Base-by-base conservation (phyloP, 2,329 filamentous ascomycete genomes). In the Keithomyces neogunnii region DNA sequence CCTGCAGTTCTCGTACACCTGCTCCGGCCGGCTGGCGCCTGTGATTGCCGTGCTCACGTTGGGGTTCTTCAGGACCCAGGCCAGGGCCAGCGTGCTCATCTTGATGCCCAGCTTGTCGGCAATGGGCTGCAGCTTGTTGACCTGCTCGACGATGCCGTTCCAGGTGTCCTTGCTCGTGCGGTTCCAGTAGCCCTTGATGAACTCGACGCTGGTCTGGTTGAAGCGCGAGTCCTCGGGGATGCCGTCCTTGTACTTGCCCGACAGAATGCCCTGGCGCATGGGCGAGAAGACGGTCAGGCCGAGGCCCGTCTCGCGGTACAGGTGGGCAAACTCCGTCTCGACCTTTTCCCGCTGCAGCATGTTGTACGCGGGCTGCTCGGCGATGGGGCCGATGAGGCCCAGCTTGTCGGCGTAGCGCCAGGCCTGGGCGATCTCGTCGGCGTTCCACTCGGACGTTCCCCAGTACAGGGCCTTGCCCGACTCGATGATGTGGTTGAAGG, bases 401-500 rank as follows among this genome's bases (percentile, higher is more conserved):
- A 85, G 72, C 56, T 73, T 74, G 57, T 84, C 80, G 35, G 83
- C 80, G 54, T 80, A 73, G 11, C 78, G 71, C 71, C 78, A 81
- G 0, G 84, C 83, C 52, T 80, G 74, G 5, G 77, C 75, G 61
- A 86, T 85, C 69, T 86, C 82, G 53, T 78, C 76, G 43, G 83
- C 80, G 54, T 73, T 75, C 82, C 83, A 86, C 64, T 86, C 81
- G 0, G 80, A 85, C 0, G 82, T 86, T 42, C 82, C 83, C 82
- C 82, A 86, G 71, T 86, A 86, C 56, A 88, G 79, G 2, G 81
- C 80, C 68, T 86, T 82, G 57, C 84, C 84, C 0, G 73, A 75
- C 64, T 82, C 73, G 63, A 88, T 86, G 49, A 88, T 68, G 65
- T 86, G 74, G 71, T 86, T 86, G 71, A 88, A 87, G 49, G 78